phyloP scores from a whole-genome alignment of 1,284 basidiomycete species.

The Coniferiporia sulphurascens region DNA sequence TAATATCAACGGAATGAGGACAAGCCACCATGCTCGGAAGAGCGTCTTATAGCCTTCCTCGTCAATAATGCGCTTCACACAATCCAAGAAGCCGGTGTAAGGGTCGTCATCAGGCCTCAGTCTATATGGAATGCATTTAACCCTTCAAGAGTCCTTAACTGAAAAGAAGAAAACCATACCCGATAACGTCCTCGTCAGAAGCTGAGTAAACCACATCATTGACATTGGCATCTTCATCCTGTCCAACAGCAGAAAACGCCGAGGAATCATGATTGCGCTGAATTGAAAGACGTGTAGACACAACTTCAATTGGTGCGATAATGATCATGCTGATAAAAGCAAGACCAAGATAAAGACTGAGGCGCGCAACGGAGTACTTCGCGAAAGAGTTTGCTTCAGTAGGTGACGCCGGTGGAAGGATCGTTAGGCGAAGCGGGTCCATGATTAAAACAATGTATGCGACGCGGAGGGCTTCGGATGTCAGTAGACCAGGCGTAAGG shows the following conservation, averaged over 20 bases:
- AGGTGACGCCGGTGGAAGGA: conserved; percentile 51
- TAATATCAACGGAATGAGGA: background rate
- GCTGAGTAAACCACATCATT: conserved; percentile 71
- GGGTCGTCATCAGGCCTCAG: conserved; percentile 63
- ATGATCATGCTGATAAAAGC: conserved; percentile 57
- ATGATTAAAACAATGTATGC: conserved; percentile 65
- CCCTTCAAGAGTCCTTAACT: background rate
- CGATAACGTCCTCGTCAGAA: conserved; percentile 83
- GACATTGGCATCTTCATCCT: conserved; percentile 65
- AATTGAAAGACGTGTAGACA: conserved; percentile 74
- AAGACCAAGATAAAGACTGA: conserved; percentile 58
- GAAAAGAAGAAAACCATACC: conserved; percentile 36
- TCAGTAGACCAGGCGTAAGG: conserved; percentile 77
- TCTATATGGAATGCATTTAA: background rate
- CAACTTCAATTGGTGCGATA: conserved; percentile 80
- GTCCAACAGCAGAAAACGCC: conserved; percentile 65
- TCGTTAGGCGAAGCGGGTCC: conserved; percentile 55
- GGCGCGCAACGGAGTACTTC: conserved; percentile 28
- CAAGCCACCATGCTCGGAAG: conserved; percentile 84
- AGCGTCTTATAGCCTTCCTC: conserved; percentile 79
- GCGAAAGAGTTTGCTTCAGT: conserved; percentile 36
- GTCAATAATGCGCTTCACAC: conserved; percentile 71
- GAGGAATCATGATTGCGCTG: conserved; percentile 78
- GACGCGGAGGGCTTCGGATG: conserved; percentile 63
- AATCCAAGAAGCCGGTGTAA: conserved; percentile 77